phyloP scores from a whole-genome alignment of 2,329 filamentous ascomycete genomes.

The Bipolaris sorokiniana region DNA sequence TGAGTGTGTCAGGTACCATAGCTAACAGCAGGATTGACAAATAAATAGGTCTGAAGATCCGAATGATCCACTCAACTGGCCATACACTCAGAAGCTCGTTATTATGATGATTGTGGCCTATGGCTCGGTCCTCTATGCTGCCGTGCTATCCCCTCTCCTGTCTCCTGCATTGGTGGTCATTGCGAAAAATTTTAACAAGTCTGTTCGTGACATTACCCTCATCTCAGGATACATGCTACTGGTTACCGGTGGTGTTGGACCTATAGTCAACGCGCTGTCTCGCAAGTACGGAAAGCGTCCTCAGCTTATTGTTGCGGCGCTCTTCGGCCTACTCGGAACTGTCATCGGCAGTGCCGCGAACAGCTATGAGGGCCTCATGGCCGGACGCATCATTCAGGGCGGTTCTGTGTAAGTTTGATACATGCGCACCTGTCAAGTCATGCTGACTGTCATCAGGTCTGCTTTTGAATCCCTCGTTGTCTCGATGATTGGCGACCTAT shows the following conservation, averaged over 20 bases:
- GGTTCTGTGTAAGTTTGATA: slow-evolving; percentile 22
- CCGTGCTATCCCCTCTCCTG: slow-evolving; percentile 42
- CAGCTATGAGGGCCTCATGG: slow-evolving; percentile 41
- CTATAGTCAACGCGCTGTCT: slow-evolving; percentile 39
- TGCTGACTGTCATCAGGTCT: slow-evolving; percentile 24
- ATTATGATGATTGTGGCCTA: slow-evolving; percentile 44
- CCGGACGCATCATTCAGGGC: slow-evolving; percentile 45
- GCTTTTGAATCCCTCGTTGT: slow-evolving; percentile 47
- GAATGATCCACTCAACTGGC: slow-evolving; percentile 48
- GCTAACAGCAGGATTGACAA: slow-evolving; percentile 49
- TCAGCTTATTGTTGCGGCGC: slow-evolving; percentile 39
- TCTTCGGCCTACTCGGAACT: slow-evolving; percentile 41
- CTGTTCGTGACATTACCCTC: slow-evolving; percentile 43
- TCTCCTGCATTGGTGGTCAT: slow-evolving; percentile 46
- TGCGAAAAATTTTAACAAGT: slow-evolving; percentile 34
- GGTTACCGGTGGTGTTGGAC: slow-evolving; percentile 43
- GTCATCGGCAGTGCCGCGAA: slow-evolving; percentile 34
- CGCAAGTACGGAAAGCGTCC: slow-evolving; percentile 45
- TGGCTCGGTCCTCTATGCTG: slow-evolving; percentile 44
- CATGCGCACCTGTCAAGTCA: slow-evolving; percentile 17
- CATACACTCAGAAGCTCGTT: slow-evolving; percentile 38
- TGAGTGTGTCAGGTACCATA: slow-evolving; percentile 37
- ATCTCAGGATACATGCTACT: slow-evolving; percentile 49
- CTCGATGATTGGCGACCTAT: slow-evolving; percentile 46
- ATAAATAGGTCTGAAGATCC: slow-evolving; percentile 35